Conservation (phyloP, 2,329 filamentous ascomycete species). For the Aspergillus sp. region DNA sequence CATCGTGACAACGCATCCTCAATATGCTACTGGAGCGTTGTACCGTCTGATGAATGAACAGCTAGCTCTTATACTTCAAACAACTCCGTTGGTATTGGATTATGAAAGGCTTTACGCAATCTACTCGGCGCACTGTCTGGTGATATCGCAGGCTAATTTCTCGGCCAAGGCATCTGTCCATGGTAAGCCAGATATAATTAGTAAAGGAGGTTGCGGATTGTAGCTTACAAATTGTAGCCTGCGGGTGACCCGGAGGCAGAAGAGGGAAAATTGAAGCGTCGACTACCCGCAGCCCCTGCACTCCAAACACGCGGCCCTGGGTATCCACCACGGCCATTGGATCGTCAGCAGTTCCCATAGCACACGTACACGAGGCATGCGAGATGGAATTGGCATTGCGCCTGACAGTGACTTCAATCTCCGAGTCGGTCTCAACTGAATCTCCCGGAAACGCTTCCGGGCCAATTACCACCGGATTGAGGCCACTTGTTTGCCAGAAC, state of each 20-base stretch:
- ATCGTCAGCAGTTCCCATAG: constrained; percentile 39
- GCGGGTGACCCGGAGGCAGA: constrained; percentile 13
- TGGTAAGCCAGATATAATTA: neutral
- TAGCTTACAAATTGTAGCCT: constrained; percentile 4
- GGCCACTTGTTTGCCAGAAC: constrained; percentile 29
- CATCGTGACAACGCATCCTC: too few species aligned
- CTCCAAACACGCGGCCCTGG: constrained; percentile 33
- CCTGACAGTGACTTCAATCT: constrained; percentile 40
- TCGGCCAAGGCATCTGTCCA: constrained; percentile 3
- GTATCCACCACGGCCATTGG: constrained; percentile 38
- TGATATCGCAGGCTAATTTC: constrained; percentile 3
- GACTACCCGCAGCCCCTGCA: constrained; percentile 16
- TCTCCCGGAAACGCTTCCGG: constrained; percentile 39
- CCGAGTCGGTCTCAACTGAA: constrained; percentile 41
- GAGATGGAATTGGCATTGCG: constrained; percentile 31
- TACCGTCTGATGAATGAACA: too few species aligned
- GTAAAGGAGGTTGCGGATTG: neutral
- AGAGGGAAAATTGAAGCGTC: constrained; percentile 13
- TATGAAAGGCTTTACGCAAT: too few species aligned
- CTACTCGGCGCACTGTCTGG: neutral
- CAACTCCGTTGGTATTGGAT: too few species aligned
- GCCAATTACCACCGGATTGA: constrained; percentile 23
- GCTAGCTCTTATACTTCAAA: too few species aligned
- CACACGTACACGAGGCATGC: constrained; percentile 40
- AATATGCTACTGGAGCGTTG: too few species aligned